Conservation (phyloP, 2,329 filamentous ascomycete species). For the Zasmidium cellare region DNA sequence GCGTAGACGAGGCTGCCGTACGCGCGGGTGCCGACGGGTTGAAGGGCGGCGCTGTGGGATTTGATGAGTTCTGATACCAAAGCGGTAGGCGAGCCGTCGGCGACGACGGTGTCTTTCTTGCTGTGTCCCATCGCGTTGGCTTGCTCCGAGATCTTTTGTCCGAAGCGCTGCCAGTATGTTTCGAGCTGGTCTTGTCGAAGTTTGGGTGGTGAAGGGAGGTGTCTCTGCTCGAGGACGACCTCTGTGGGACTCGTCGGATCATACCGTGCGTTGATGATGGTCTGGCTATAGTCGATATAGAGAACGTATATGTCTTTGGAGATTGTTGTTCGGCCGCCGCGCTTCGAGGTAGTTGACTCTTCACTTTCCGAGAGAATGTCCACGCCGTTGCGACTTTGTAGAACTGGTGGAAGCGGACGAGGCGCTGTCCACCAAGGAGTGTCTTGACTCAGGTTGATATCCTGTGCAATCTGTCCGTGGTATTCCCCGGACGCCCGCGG, state of each 20-base stretch:
- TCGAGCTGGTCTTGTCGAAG: conserved; percentile 94
- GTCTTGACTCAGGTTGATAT: conserved; percentile 73
- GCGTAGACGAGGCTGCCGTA: conserved; percentile 92
- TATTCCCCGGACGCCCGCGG: conserved; percentile 65
- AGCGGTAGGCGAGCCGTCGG: conserved; percentile 76
- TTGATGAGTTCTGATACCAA: conserved; percentile 76
- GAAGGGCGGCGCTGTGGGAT: conserved; percentile 67
- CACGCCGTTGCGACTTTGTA: conserved; percentile 72
- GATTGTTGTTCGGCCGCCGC: conserved; percentile 68
- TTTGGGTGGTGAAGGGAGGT: conserved; percentile 77
- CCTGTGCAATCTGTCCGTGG: conserved; percentile 82
- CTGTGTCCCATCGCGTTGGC: conserved; percentile 63
- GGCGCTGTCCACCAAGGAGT: conserved; percentile 87
- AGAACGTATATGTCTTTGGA: conserved; percentile 84
- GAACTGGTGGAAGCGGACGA: conserved; percentile 74
- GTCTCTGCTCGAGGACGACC: conserved; percentile 77
- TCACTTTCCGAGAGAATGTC: conserved; percentile 83
- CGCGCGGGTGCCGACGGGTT: conserved; percentile 81
- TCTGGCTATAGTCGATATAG: conserved; percentile 96
- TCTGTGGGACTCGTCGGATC: conserved; percentile 73
- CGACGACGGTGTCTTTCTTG: conserved; percentile 78
- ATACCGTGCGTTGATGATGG: conserved; percentile 77
- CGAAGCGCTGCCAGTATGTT: conserved; percentile 77
- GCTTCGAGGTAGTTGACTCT: conserved; percentile 69
- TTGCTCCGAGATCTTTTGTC: conserved; percentile 71